phyloP scores from a whole-genome alignment of 2,329 filamentous ascomycete genomes.

The Biscogniauxia sp. region DNA sequence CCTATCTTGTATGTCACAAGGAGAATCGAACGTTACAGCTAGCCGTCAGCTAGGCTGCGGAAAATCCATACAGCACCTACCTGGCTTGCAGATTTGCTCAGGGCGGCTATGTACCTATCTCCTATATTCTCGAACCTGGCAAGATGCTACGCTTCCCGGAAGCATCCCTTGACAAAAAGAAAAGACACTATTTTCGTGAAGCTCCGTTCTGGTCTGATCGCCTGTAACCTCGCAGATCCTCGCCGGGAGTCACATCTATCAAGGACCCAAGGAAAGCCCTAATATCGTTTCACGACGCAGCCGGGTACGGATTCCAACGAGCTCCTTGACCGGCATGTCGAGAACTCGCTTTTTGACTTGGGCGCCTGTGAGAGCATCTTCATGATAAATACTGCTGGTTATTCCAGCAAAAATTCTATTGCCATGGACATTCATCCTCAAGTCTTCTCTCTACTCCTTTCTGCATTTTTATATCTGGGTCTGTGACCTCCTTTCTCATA shows the following conservation, averaged over 20 bases:
- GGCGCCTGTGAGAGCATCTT: background rate
- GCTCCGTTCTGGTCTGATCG: constrained; percentile 5
- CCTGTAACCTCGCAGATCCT: constrained; percentile 1
- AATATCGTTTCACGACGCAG: background rate
- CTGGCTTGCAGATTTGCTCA: background rate
- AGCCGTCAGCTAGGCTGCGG: background rate
- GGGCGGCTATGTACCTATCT: background rate
- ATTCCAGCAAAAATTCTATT: background rate
- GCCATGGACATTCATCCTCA: constrained; percentile 10
- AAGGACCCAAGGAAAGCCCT: background rate
- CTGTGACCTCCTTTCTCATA: background rate
- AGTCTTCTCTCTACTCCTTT: constrained; percentile 2
- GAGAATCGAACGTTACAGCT: background rate
- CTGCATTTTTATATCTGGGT: constrained; percentile 4
- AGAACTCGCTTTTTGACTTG: background rate
- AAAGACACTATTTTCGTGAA: background rate
- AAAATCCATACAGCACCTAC: background rate
- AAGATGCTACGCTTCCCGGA: background rate
- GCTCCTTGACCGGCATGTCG: background rate
- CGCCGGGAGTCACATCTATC: background rate
- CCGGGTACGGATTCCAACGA: background rate
- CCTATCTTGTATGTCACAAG: background rate
- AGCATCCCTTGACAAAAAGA: background rate
- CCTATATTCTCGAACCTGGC: background rate
- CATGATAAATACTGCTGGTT: constrained; percentile 13